phyloP scores from a whole-genome alignment of 2,329 filamentous ascomycete species.

The Ascochyta clinopodiicola region DNA sequence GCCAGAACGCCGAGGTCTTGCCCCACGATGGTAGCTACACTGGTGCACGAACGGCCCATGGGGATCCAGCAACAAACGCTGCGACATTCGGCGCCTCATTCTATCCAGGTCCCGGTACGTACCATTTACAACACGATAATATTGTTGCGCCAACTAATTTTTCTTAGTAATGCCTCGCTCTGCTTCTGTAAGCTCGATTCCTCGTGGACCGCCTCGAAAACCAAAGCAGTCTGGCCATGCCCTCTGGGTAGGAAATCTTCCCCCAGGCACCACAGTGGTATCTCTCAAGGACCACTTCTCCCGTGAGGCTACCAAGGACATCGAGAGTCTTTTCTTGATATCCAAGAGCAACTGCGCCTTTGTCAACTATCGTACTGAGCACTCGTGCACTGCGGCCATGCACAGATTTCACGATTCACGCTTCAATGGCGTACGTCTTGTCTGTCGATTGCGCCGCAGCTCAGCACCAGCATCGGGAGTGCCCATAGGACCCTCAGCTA shows the following conservation, averaged over 20 bases:
- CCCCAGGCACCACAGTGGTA: slow-evolving; percentile 80
- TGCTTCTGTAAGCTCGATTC: slow-evolving; percentile 47
- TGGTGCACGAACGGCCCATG: slow-evolving; percentile 21
- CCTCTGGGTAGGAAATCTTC: slow-evolving; percentile 94
- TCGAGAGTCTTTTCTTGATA: slow-evolving; percentile 92
- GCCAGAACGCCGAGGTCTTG: slow-evolving; percentile 29
- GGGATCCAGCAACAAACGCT: slow-evolving; percentile 25
- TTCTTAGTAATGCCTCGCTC: slow-evolving; percentile 28
- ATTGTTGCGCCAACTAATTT: slow-evolving; percentile 7
- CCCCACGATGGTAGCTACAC: slow-evolving; percentile 30
- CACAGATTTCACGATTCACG: slow-evolving; percentile 87
- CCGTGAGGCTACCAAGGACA: slow-evolving; percentile 72
- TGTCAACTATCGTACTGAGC: slow-evolving; percentile 88
- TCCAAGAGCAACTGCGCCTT: slow-evolving; percentile 98
- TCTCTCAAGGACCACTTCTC: slow-evolving; percentile 92
- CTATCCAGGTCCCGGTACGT: slow-evolving; percentile 9
- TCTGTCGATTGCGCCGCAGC: slow-evolving; percentile 77
- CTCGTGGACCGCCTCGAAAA: slow-evolving; percentile 70
- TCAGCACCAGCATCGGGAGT: slow-evolving; percentile 55
- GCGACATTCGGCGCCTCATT: slow-evolving; percentile 24
- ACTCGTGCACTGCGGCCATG: slow-evolving; percentile 77
- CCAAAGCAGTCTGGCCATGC: slow-evolving; percentile 80
- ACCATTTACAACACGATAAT: no score
- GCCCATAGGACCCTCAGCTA: slow-evolving; percentile 62
- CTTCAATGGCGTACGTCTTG: slow-evolving; percentile 83